A percentile compares a stretch with the other conserved stretches of the same genome.
Evolutionary conservation across 176 grass and related monocot genomes (phyloP).

Genomic region (Panicum miliaceum): DNA sequence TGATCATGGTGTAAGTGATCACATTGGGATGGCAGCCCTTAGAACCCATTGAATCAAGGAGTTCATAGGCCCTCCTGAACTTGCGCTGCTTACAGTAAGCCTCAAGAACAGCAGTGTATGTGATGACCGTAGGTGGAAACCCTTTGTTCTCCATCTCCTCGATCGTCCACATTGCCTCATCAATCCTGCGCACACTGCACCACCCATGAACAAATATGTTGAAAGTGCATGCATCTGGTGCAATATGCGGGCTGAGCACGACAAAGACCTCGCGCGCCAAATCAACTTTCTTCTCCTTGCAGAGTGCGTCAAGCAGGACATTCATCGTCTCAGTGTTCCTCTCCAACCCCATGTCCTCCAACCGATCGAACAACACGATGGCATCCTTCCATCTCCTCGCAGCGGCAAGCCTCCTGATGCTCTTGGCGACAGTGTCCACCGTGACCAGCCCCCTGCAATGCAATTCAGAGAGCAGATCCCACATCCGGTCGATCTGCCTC

Average conservation of each 20-base stretch:
- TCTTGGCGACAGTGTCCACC: conserved; percentile 65
- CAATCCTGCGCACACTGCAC: conserved; percentile 65
- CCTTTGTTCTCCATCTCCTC: conserved; percentile 67
- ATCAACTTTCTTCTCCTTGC: conserved; percentile 82
- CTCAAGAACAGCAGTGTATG: conserved; percentile 73
- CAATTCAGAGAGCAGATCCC: conserved; percentile 72
- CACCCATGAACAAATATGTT: conserved; percentile 94
- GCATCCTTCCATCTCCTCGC: conserved; percentile 75
- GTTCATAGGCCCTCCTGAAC: conserved; percentile 67
- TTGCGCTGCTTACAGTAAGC: conserved; percentile 73
- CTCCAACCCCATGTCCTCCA: conserved; percentile 72
- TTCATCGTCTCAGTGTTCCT: conserved; percentile 78
- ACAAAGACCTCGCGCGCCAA: conserved; percentile 64
- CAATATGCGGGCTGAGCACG: conserved; percentile 61
- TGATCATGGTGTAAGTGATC: conserved; percentile 80
- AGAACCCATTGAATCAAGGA: conserved; percentile 79
- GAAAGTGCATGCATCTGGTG: conserved; percentile 69
- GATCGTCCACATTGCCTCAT: conserved; percentile 82
- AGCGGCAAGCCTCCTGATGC: conserved; percentile 82
- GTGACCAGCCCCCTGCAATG: conserved; percentile 54
- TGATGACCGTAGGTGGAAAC: conserved; percentile 73
- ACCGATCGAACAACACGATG: conserved; percentile 59
- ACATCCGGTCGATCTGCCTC: conserved; percentile 76
- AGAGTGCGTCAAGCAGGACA: conserved; percentile 75
- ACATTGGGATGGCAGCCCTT: conserved; percentile 76